Evolutionary conservation across 2,329 filamentous ascomycete genomes (phyloP).

Genomic region (Helotiales sp.): DNA sequence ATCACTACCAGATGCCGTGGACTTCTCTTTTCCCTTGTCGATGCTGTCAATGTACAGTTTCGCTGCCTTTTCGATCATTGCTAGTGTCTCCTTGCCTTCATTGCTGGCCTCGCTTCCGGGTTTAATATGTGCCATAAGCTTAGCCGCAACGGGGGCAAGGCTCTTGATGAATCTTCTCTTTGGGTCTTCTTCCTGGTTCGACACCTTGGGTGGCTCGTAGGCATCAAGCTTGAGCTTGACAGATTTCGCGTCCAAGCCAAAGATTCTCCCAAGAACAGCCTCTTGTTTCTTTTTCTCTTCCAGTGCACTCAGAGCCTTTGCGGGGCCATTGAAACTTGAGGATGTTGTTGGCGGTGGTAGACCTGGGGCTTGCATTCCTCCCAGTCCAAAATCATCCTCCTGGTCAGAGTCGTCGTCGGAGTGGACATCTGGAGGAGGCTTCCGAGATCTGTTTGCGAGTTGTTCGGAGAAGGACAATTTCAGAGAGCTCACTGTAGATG

Average conservation of each 20-base stretch:
- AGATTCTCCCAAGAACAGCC: constrained; percentile 50
- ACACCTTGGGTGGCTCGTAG: constrained; percentile 7
- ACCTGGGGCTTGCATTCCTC: constrained; percentile 20
- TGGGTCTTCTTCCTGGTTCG: constrained; percentile 30
- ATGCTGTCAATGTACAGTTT: constrained; percentile 45
- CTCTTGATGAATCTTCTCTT: constrained; percentile 39
- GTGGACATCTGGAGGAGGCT: constrained; percentile 41
- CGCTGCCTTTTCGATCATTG: constrained; percentile 51
- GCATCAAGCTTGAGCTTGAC: neutral
- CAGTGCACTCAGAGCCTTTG: constrained; percentile 48
- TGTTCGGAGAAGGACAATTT: constrained; percentile 58
- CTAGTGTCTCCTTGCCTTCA: constrained; percentile 48
- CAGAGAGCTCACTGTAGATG: constrained; percentile 53
- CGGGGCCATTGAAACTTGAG: constrained; percentile 42
- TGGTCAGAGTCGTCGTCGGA: constrained; percentile 51
- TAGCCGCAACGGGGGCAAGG: constrained; percentile 40
- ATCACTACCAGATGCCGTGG: constrained; percentile 8
- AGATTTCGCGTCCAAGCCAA: constrained; percentile 46
- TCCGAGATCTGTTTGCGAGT: constrained; percentile 49
- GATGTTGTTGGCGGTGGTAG: constrained; percentile 30
- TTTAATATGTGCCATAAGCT: constrained; percentile 44
- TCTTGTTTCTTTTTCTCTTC: constrained; percentile 58
- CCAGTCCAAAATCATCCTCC: constrained; percentile 54
- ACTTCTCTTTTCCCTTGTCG: constrained; percentile 9
- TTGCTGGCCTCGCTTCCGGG: constrained; percentile 35